phyloP scores from a whole-genome alignment of 1,139 yeast species.

The Saccharomyces pastorianus region DNA sequence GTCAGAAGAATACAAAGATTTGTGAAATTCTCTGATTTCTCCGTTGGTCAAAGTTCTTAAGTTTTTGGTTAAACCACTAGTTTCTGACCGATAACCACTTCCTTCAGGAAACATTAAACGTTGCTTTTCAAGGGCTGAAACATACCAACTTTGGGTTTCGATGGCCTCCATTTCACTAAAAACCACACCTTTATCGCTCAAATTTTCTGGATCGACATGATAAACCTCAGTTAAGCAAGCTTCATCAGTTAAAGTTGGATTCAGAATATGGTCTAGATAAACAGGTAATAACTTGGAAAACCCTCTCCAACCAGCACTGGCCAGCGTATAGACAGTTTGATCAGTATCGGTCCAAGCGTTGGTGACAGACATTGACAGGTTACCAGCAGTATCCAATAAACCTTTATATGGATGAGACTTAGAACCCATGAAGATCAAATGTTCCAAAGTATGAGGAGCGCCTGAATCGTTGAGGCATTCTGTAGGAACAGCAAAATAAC shows the following conservation, averaged over 20 bases:
- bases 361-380: constrained; percentile 74
- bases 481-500: constrained; percentile 91
- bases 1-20: constrained; percentile 65
- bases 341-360: constrained; percentile 98
- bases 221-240: constrained; percentile 93
- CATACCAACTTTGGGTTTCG: constrained; percentile 71
- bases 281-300: constrained; percentile 77
- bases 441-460: constrained; percentile 93
- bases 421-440: constrained; percentile 91
- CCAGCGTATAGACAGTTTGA: constrained; percentile 86
- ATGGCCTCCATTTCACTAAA: constrained; percentile 96
- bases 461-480: constrained; percentile 85
- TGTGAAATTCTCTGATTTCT: constrained; percentile 70
- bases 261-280: constrained; percentile 76
- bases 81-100: constrained; percentile 84
- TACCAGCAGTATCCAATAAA: constrained; percentile 76
- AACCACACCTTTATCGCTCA: constrained; percentile 89
- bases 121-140: constrained; percentile 56
- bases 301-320: constrained; percentile 96
- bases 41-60: constrained; percentile 66
- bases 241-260: constrained; percentile 81
- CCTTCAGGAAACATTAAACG: constrained; percentile 48
- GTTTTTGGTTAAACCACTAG: constrained; percentile 83
- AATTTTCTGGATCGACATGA: constrained; percentile 81
- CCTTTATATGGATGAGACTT: constrained; percentile 87